Evolutionary conservation across 2,329 filamentous ascomycete species (phyloP).

Genomic region (Colletotrichum gloeosporioides): DNA sequence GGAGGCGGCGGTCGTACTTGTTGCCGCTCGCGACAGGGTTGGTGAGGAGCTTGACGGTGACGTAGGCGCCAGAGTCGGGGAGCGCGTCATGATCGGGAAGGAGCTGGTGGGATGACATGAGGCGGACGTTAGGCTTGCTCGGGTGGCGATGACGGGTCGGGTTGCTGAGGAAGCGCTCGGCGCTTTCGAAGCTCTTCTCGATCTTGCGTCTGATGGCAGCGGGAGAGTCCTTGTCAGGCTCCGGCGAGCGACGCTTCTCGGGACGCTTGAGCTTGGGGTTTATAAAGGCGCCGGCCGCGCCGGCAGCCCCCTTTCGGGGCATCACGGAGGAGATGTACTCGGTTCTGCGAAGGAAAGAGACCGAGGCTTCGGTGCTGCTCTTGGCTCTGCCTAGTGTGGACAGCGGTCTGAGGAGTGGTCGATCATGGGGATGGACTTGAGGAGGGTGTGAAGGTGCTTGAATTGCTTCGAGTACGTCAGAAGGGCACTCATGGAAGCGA

Average conservation of each 20-base stretch:
- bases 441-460: slow-evolving; percentile 77
- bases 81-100: slow-evolving; percentile 72
- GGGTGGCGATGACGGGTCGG: slow-evolving; percentile 61
- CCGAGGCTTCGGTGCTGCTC: slow-evolving; percentile 70
- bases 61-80: slow-evolving; percentile 72
- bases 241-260: slow-evolving; percentile 58
- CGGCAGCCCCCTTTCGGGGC: slow-evolving; percentile 58
- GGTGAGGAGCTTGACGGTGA: slow-evolving; percentile 71
- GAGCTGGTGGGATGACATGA: slow-evolving; percentile 66
- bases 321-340: slow-evolving; percentile 83
- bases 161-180: slow-evolving; percentile 60
- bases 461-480: slow-evolving; percentile 65
- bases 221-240: slow-evolving; percentile 65
- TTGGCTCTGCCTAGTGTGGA: slow-evolving; percentile 86
- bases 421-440: slow-evolving; percentile 81
- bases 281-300: slow-evolving; percentile 38
- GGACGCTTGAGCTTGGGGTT: slow-evolving; percentile 35
- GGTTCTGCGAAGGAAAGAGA: slow-evolving; percentile 93
- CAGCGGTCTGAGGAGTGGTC: slow-evolving; percentile 81
- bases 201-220: slow-evolving; percentile 74
- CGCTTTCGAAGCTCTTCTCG: slow-evolving; percentile 63
- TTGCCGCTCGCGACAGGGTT: slow-evolving; percentile 62
- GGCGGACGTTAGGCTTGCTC: slow-evolving; percentile 45
- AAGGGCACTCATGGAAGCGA: background rate
- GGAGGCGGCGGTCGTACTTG: slow-evolving; percentile 65